phyloP scores from a whole-genome alignment of 805 yeast species.

The Cyberlindnera petersonii region DNA sequence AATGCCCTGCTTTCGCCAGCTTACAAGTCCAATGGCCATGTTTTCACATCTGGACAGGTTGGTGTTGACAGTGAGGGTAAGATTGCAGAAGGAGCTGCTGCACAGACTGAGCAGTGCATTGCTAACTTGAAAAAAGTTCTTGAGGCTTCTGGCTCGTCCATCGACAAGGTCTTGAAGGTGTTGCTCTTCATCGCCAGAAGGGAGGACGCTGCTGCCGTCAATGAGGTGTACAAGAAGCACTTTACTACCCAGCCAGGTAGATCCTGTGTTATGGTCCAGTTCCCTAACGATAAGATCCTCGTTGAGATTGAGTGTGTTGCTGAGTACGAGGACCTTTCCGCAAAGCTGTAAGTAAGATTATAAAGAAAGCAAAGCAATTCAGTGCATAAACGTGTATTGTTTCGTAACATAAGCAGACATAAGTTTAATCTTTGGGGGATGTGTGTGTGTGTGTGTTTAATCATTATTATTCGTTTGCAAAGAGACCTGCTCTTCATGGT shows the following conservation, averaged over 20 bases:
- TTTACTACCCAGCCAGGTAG: slow-evolving; percentile 51
- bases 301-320: slow-evolving; percentile 53
- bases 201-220: slow-evolving; percentile 39
- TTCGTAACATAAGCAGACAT: too few relatives aligned
- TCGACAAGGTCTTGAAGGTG: slow-evolving; percentile 46
- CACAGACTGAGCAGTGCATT: slow-evolving; percentile 44
- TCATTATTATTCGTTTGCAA: too few relatives aligned
- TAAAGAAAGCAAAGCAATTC: not conserved
- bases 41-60: slow-evolving; percentile 47
- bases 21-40: slow-evolving; percentile 36
- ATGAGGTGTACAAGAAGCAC: slow-evolving; percentile 42
- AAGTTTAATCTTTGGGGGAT: too few relatives aligned
- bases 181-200: slow-evolving; percentile 44
- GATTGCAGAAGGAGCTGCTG: slow-evolving; percentile 39
- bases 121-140: slow-evolving; percentile 40
- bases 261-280: slow-evolving; percentile 47
- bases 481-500: too few relatives aligned
- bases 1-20: slow-evolving; percentile 39
- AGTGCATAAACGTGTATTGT: too few relatives aligned
- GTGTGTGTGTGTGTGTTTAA: too few relatives aligned
- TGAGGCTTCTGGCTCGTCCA: slow-evolving; percentile 41
- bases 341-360: slow-evolving; percentile 9
- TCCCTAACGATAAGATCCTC: slow-evolving; percentile 46
- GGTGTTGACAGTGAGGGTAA: slow-evolving; percentile 41
- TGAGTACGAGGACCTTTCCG: slow-evolving; percentile 17